These are phyloP conservation scores for Boletus subcaerulescens DNA, from an alignment of 768 basidiomycete genomes.

Conservation along the genomic window DNA sequence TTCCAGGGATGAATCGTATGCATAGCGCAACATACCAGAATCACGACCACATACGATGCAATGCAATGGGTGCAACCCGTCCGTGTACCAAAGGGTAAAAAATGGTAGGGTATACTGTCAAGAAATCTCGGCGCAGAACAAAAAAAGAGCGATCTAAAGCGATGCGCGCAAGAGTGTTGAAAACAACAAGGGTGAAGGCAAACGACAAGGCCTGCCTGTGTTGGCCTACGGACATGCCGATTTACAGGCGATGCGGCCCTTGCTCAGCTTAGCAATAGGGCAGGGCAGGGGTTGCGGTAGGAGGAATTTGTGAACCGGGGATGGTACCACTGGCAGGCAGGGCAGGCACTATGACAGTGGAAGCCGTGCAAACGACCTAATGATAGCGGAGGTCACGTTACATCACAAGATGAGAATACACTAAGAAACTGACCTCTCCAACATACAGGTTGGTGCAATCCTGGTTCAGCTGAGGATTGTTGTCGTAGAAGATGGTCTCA, in stretches of 20 bases:
- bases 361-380: conserved; percentile 55
- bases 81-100: not conserved
- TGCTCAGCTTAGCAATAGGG: conserved; percentile 44
- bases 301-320: conserved; percentile 30
- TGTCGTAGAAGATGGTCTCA: conserved; percentile 50
- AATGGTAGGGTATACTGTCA: conserved; percentile 25
- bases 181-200: not conserved
- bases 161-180: not conserved
- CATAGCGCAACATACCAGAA: conserved; percentile 25
- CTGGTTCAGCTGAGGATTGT: conserved; percentile 71
- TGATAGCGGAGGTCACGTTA: not conserved
- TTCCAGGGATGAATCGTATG: conserved; percentile 9
- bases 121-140: conserved; percentile 2
- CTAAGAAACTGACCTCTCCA: conserved; percentile 56
- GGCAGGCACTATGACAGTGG: conserved; percentile 42
- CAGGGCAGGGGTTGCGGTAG: conserved; percentile 32
- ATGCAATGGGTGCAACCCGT: conserved; percentile 8
- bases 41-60: conserved; percentile 23
- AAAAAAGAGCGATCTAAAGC: conserved; percentile 2
- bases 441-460: conserved; percentile 67
- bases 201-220: conserved; percentile 30
- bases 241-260: not conserved
- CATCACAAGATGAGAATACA: not conserved
- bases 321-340: conserved; percentile 35
- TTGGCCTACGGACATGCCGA: conserved; percentile 11